Evolutionary conservation across 257 asterid species (phyloP).

Genomic region (Paraleonurus japonicus): DNA sequence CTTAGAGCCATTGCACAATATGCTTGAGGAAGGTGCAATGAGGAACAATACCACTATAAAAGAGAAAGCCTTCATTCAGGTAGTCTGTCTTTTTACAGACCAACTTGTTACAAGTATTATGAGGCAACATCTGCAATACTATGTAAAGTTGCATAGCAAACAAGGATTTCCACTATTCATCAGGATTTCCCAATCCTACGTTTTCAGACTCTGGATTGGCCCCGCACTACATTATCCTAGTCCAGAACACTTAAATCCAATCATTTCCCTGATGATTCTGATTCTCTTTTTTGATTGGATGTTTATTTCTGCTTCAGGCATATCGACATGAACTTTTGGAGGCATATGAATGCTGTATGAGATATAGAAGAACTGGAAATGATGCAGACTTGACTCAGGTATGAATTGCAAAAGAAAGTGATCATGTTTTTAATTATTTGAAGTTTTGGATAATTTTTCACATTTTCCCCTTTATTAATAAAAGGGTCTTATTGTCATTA

Average conservation of each 20-base stretch:
- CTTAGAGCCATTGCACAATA: constrained; percentile 88
- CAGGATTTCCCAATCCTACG: neutral
- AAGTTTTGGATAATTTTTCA: too few relatives aligned
- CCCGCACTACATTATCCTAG: neutral
- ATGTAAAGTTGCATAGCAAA: neutral
- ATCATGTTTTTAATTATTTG: neutral
- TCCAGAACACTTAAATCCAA: neutral
- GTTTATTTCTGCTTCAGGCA: constrained; percentile 48
- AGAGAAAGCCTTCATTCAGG: constrained; percentile 98
- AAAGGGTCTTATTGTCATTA: too few relatives aligned
- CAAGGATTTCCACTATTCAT: neutral
- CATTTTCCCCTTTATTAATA: too few relatives aligned
- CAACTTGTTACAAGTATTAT: constrained; percentile 4
- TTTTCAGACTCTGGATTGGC: neutral
- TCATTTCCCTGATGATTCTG: constrained; percentile 2
- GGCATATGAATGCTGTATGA: constrained; percentile 91
- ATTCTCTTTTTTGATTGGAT: constrained; percentile 14
- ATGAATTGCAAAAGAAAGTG: constrained; percentile 21
- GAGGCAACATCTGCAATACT: neutral
- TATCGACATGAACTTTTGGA: constrained; percentile 83
- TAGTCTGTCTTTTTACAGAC: constrained; percentile 18
- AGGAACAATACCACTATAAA: constrained; percentile 76
- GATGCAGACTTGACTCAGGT: constrained; percentile 99
- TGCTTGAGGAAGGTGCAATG: constrained; percentile 94
- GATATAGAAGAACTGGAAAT: constrained; percentile 75